phyloP scores from a whole-genome alignment of 306 rosid genomes.

The Cotoneaster glaucophyllus region DNA sequence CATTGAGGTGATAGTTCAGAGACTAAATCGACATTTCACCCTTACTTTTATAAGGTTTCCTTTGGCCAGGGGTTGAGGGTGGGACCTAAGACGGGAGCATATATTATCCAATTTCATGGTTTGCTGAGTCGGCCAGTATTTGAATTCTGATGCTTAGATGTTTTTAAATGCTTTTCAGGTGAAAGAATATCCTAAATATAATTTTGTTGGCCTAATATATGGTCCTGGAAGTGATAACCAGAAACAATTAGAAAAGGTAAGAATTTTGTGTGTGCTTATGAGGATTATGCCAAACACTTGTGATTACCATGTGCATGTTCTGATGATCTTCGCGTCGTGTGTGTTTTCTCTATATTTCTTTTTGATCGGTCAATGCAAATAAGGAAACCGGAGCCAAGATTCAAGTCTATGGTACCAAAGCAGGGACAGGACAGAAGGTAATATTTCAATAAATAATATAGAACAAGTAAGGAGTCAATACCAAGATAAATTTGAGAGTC shows the following conservation, averaged over 20 bases:
- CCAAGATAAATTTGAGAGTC: neutral
- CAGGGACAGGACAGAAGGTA: constrained; percentile 68
- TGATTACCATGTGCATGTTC: neutral
- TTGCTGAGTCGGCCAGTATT: neutral
- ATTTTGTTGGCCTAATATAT: too few species aligned
- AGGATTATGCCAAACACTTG: neutral
- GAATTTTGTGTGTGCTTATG: constrained; percentile 7
- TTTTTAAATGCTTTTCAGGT: constrained; percentile 50
- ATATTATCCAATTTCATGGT: neutral
- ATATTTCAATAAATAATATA: neutral
- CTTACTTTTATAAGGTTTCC: neutral
- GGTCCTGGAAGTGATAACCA: too few species aligned
- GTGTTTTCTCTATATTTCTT: neutral
- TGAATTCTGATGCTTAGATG: neutral
- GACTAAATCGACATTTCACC: too few species aligned
- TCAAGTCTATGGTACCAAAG: constrained; percentile 60
- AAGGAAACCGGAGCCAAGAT: constrained; percentile 95
- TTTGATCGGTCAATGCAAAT: constrained; percentile 3
- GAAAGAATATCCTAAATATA: constrained; percentile 52
- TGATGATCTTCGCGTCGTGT: neutral
- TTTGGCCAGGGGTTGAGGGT: neutral
- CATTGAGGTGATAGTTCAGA: too few species aligned
- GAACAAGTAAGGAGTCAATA: neutral
- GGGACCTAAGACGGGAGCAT: neutral
- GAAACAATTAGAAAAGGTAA: constrained; percentile 69